Evolutionary conservation across 306 rosid genomes (phyloP).

Genomic region (Cucurbita pepo): DNA sequence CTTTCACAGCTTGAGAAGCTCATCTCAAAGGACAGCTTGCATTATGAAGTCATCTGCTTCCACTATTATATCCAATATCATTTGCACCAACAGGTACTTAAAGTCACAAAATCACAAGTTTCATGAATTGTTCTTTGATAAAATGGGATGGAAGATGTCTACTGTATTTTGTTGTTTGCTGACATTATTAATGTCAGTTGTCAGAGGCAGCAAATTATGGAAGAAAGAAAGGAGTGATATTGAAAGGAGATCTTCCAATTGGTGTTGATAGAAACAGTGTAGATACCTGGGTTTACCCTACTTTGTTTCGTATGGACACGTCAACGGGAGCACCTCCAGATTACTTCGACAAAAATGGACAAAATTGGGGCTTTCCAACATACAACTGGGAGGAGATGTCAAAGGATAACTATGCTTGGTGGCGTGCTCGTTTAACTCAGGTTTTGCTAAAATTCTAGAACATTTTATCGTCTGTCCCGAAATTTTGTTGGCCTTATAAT

Average conservation of each 20-base stretch:
- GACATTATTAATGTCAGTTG: slow-evolving; percentile 30
- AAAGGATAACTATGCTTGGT: slow-evolving; percentile 88
- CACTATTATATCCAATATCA: slow-evolving; percentile 85
- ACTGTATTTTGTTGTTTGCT: not conserved
- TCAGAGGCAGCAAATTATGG: slow-evolving; percentile 82
- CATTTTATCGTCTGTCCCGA: slow-evolving; percentile 6
- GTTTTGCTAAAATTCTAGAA: slow-evolving; percentile 16
- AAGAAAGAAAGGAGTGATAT: slow-evolving; percentile 66
- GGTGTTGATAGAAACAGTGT: slow-evolving; percentile 94
- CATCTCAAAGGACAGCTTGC: slow-evolving; percentile 63
- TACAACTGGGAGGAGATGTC: slow-evolving; percentile 99
- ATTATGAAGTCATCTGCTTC: slow-evolving; percentile 63
- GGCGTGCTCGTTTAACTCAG: slow-evolving; percentile 91
- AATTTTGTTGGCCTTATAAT: slow-evolving; percentile 1
- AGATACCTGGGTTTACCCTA: slow-evolving; percentile 94
- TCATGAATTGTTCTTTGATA: slow-evolving; percentile 5
- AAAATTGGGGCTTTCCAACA: slow-evolving; percentile 99
- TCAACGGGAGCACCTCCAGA: slow-evolving; percentile 98
- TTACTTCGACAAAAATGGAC: slow-evolving; percentile 96
- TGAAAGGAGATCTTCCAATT: slow-evolving; percentile 96
- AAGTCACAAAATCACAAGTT: slow-evolving; percentile 3
- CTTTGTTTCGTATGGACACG: slow-evolving; percentile 84
- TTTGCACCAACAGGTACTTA: slow-evolving; percentile 71
- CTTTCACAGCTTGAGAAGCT: slow-evolving; percentile 82
- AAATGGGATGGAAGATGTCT: not conserved